Evolutionary conservation across 805 yeast genomes (phyloP), one percentile per base, ranked within the genome.

Genomic region (Wickerhamia fluorescens): DNA sequence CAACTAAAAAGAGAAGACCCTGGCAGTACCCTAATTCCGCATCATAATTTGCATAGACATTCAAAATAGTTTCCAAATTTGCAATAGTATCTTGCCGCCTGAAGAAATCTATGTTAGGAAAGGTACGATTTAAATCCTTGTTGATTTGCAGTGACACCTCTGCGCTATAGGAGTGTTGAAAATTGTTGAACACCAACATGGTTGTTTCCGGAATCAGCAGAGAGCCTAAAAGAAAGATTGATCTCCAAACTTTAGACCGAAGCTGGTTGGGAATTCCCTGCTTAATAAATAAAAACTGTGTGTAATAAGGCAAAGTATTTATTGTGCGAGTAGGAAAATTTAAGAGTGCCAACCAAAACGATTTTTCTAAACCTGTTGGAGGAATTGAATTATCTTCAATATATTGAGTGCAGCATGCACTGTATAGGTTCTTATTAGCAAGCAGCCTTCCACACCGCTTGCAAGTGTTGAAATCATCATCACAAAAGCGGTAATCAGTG

Each of bases 11-110:
- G 15, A 78, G 66, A 12, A 77, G 53, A 5, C 84, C 84, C 47
- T 76, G 84, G 46, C 84, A 76, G 44, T 76, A 76, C 7, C 84
- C 84, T 40, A 76, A 69, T 40, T 75, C 78, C 29, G 66, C 65
- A 50, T 76, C 82, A 44, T 73, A 76, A 38, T 75, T 71, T 27
- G 77, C 73, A 41, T 71, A 76, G 1, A 79, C 82, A 33, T 76
- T 72, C 35, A 76, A 56, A 17, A 76, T 67, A 16, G 68, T 66
- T 21, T 73, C 75, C 33, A 76, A 65, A 37, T 60, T 58, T 7
- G 44, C 36, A 30, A 70, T 62, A 14, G 74, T 72, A 12, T 56
- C 53, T 11, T 48, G 55, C 18, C 58, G 49, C 24, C 58, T 53
- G 51, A 77, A 74, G 45, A 71, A 63, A 1, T 53, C 51, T 13